A percentile compares a stretch with the other conserved stretches of the same genome.
Conservation (phyloP, 75 land plant genomes). For the Cunninghamia lanceolata region DNA sequence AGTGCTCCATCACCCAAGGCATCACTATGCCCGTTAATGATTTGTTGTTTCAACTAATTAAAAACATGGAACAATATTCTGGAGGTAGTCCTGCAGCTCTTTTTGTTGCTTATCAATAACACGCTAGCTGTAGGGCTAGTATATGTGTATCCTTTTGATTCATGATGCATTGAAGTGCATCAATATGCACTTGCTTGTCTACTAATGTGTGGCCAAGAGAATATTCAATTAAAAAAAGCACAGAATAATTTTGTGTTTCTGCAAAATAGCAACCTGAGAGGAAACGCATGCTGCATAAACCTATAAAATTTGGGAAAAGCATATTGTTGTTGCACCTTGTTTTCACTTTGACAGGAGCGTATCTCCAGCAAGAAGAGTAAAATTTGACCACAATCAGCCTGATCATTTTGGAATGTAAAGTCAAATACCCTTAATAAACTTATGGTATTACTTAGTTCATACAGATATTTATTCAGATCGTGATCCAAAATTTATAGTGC, state of each 20-base stretch:
- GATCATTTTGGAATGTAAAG: not conserved
- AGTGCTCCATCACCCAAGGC: no score
- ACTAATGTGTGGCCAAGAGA: not conserved
- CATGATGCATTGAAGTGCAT: no score
- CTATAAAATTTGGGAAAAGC: not conserved
- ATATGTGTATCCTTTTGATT: no score
- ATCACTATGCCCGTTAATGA: no score
- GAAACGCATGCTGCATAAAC: no score
- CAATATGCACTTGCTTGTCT: no score
- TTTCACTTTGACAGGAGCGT: not conserved
- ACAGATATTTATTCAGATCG: not conserved
- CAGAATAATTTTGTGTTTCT: no score
- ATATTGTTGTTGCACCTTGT: not conserved
- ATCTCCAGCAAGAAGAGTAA: not conserved
- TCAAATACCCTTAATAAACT: not conserved
- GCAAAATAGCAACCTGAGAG: not conserved
- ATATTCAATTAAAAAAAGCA: not conserved
- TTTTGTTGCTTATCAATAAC: no score
- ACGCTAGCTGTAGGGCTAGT: no score
- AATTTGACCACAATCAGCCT: not conserved
- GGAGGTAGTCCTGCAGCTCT: no score
- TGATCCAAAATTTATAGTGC: not conserved
- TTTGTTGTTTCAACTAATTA: no score
- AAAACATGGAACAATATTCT: no score
- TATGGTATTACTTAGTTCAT: not conserved